Evolutionary conservation across 352 stramenopile species (phyloP).

Genomic region (Phytophthora rubi): DNA sequence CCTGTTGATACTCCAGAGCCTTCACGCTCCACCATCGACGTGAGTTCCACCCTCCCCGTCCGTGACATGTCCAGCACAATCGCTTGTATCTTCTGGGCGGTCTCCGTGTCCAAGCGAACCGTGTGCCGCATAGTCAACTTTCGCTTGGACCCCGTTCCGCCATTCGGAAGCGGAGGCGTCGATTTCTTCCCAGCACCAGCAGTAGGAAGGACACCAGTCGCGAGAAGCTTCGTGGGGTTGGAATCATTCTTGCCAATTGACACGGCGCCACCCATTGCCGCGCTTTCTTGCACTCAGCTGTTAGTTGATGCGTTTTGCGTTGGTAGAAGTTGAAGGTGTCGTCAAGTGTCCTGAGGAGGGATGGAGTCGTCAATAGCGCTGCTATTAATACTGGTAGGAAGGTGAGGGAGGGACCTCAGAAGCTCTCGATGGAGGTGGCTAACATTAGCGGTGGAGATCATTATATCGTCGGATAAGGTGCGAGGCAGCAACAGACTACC

Average conservation of each 20-base stretch:
- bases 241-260: slow-evolving; percentile 24
- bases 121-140: slow-evolving; percentile 49
- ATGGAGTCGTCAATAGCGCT: not conserved
- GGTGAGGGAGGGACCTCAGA: not conserved
- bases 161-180: slow-evolving; percentile 4
- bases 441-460: not conserved
- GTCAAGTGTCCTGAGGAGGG: not conserved
- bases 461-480: not conserved
- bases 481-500: not conserved
- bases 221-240: slow-evolving; percentile 11
- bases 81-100: slow-evolving; percentile 35
- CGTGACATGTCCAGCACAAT: slow-evolving; percentile 64
- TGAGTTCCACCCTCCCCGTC: slow-evolving; percentile 64
- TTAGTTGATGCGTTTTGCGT: not conserved
- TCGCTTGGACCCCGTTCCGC: slow-evolving; percentile 23
- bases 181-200: slow-evolving; percentile 1
- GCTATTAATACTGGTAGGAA: slow-evolving; percentile 18
- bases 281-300: not conserved
- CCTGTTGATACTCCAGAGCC: slow-evolving; percentile 42
- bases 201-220: slow-evolving; percentile 26
- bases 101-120: slow-evolving; percentile 37
- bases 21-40: slow-evolving; percentile 56
- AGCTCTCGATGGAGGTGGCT: not conserved
- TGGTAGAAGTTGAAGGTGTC: not conserved
- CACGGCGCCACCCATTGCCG: slow-evolving; percentile 35